Base-by-base conservation (phyloP, 164 flowering plant species). In the Sextonia rubra region DNA sequence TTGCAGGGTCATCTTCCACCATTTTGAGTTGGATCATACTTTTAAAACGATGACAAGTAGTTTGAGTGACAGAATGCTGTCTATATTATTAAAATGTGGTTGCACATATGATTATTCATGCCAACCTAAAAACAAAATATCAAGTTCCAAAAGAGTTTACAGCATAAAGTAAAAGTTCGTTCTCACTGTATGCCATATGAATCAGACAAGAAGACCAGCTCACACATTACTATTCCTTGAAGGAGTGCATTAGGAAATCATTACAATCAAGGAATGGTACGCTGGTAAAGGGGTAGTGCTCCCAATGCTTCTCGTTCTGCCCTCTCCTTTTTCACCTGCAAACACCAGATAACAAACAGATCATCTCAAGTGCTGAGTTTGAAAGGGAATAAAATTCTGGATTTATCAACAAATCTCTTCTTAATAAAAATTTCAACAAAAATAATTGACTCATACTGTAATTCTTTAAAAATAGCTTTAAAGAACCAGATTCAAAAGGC, bases 291-390 rank as follows among this genome's bases (percentile, higher is more conserved):
- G 22, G 98, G 98, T 80, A 89, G 82, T 37, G 97, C 98, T 81
- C 98, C 98, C 82, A 93, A 77, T 27, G 98, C 95, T 75, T 91
- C 90, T 30, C 97, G 90, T 78, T 93, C 98, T 72, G 86, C 91
- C 3, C 64, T 85, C 82, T 93, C 98, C 77, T 74, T 88, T 84
- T 89, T 82, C 44, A 93, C 93, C 97, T 93, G 89, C 82, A 80
- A 30, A 12, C 12, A 18, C 15, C 20, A 55, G 17, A 15, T 29
- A 12, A 37, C 24, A 52, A 3, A 69, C 2, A 49, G 58, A 55
- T 22, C 24, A 64, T 30, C 14, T 12, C 22, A 62, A 32, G 27
- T 2, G 4, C 18, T 23, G 64, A 12, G 24, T 61, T 61, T 61
- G 58, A 52, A 47, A n/a, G 47, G 52, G 20, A 44, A 68, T 4